Evolutionary conservation across 768 basidiomycete species (phyloP), one percentile per base, ranked within the genome.

Genomic region (Panaeolus cyanescens): DNA sequence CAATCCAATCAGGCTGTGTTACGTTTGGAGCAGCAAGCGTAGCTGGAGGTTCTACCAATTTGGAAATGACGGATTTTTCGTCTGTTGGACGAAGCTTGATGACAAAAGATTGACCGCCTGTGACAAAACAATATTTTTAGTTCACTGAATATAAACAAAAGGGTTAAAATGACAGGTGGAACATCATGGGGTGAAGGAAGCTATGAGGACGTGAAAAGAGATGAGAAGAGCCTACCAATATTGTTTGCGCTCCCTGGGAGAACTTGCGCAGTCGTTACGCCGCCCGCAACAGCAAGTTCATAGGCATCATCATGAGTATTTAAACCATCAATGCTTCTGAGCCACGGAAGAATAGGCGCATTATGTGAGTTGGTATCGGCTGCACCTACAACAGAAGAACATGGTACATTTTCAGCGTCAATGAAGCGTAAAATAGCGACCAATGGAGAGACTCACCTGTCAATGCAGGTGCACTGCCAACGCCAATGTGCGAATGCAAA

Each of bases 71-170:
- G 0, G 89, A 88, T 15, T 86, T 81, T 68, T 91, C 91, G 0
- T 75, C 65, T 0, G 91, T 93, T 19, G 80, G 78, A 20, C 93
- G 81, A 3, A 90, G 71, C 70, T 94, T 94, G 69, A 93, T 90
- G 3, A 86, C 77, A 69, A 91, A 92, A 0, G 90, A 88, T 67
- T 92, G 91, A 19, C 92, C 92, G 39, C 90, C 90, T 88, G 55
- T 45, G 31, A 4, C 53, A 54, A 28, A 13, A 54, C 19, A 8
- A 5, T 42, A 42, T 42, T 42, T 8, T 42, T 42, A 42, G 39
- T 20, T 1, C 39, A 20, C 39, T 36, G 13, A 10, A 10, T 10
- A 5, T 32, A 4, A 50, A 28, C 17, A 22, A 2, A 19, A 22
- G 36, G 1, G n/a, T 6, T 31, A 8, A 60, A 28, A 1, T 30